Evolutionary conservation across 495 filamentous ascomycete genomes (phyloP).

Genomic region (Penicillium dipodomyicola): DNA sequence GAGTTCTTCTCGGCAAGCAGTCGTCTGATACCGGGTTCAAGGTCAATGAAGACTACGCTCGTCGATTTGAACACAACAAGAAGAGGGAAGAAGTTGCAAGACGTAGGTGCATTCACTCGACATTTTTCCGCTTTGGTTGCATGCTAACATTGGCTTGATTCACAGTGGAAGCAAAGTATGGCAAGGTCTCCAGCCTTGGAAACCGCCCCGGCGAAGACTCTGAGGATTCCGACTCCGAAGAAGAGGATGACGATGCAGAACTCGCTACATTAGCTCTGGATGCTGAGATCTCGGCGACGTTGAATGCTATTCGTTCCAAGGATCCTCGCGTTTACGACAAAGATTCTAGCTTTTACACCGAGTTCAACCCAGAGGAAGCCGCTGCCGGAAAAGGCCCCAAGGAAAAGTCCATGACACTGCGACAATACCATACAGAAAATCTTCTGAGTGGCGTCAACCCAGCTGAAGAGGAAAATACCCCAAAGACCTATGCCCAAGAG

Average conservation of each 20-base stretch:
- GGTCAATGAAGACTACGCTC: conserved; percentile 88
- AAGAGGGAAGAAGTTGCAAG: conserved; percentile 85
- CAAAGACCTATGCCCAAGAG: conserved; percentile 77
- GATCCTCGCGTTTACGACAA: conserved; percentile 89
- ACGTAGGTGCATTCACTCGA: conserved; percentile 50
- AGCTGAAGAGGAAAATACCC: conserved; percentile 53
- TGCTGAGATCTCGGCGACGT: conserved; percentile 76
- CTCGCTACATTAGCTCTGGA: conserved; percentile 80
- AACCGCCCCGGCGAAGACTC: conserved; percentile 28
- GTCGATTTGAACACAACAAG: conserved; percentile 92
- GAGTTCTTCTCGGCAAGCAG: conserved; percentile 38
- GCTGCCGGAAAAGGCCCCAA: conserved; percentile 48
- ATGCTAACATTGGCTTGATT: background rate
- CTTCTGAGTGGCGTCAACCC: conserved; percentile 62
- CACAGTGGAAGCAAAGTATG: conserved; percentile 84
- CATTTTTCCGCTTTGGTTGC: background rate
- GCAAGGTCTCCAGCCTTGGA: conserved; percentile 43
- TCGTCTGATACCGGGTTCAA: conserved; percentile 54
- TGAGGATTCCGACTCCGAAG: conserved; percentile 58
- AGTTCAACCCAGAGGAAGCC: conserved; percentile 51
- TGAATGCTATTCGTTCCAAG: conserved; percentile 82
- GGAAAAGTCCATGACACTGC: conserved; percentile 81
- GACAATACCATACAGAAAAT: conserved; percentile 87
- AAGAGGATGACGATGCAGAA: conserved; percentile 86
- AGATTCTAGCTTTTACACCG: conserved; percentile 69